Evolutionary conservation across 805 yeast genomes (phyloP).

Genomic region (Kuraishia piskuri): DNA sequence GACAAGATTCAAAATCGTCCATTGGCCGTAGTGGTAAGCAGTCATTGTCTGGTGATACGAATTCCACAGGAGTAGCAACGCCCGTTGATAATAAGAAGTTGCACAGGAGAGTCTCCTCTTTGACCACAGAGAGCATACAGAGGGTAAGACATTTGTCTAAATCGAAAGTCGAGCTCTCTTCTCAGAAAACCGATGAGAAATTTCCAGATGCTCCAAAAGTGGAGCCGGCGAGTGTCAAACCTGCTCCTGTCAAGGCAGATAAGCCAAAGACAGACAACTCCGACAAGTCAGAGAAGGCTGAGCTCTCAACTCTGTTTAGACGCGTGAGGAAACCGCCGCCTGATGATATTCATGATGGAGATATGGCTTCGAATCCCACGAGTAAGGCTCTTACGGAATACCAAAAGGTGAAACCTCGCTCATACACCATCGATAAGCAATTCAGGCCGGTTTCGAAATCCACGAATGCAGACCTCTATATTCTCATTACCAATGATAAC

Average conservation of each 20-base stretch:
- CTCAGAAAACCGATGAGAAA: neutral
- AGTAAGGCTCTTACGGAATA: neutral
- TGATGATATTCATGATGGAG: neutral
- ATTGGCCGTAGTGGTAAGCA: neutral
- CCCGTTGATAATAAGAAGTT: neutral
- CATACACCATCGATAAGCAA: slow-evolving; percentile 22
- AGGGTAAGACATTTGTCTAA: neutral
- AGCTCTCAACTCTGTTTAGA: neutral
- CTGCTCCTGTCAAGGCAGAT: neutral
- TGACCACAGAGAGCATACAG: neutral
- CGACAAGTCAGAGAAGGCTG: neutral
- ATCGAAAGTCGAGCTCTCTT: neutral
- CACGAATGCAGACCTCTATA: slow-evolving; percentile 23
- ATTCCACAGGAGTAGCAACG: neutral
- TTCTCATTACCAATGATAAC: slow-evolving; percentile 63
- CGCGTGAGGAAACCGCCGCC: neutral
- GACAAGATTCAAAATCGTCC: neutral
- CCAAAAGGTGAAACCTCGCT: slow-evolving; percentile 1
- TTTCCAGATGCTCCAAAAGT: neutral
- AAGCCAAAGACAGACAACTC: neutral
- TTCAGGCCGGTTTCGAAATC: slow-evolving; percentile 28
- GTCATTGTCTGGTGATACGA: neutral
- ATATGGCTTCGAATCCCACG: neutral
- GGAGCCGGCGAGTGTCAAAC: neutral
- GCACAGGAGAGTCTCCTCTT: neutral